These are phyloP conservation scores for Ajuga chamaepitys DNA, from an alignment of 257 asterid species.

Conservation along the genomic window DNA sequence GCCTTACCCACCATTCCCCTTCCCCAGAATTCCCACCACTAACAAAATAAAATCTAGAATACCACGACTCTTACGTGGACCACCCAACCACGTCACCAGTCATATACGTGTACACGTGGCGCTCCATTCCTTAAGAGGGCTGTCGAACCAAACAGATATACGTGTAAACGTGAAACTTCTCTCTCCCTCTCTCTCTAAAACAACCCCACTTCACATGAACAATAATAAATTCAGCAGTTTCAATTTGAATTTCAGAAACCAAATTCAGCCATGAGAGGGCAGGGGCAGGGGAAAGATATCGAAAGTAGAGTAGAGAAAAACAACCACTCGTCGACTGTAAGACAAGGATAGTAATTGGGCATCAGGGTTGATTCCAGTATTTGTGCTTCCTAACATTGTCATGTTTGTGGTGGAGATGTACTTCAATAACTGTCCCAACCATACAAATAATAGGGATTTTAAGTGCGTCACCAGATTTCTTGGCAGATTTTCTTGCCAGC, in stretches of 20 bases:
- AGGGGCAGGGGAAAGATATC: too few species aligned
- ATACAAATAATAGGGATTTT: constrained; percentile 11
- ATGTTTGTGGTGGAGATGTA: constrained; percentile 67
- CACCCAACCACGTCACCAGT: too few species aligned
- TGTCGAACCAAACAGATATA: too few species aligned
- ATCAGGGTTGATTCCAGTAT: constrained; percentile 73
- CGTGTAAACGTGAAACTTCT: too few species aligned
- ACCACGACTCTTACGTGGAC: too few species aligned
- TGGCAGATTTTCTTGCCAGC: constrained; percentile 81
- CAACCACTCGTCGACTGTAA: constrained; percentile 10
- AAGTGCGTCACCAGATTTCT: constrained; percentile 66
- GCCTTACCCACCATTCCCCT: too few species aligned
- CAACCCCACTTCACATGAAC: constrained; percentile 25
- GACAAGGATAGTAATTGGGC: constrained; percentile 51
- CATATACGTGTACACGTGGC: too few species aligned
- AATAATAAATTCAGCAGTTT: constrained; percentile 8
- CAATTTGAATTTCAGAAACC: background rate
- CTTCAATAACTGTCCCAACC: constrained; percentile 65
- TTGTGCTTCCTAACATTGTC: constrained; percentile 52
- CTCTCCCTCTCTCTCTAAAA: constrained; percentile 12
- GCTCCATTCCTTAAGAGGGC: too few species aligned
- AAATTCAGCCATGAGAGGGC: constrained; percentile 32
- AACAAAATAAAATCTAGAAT: too few species aligned
- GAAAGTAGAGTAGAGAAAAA: constrained; percentile 50
- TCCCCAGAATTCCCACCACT: too few species aligned